These are phyloP conservation scores for Pterocarpus macrocarpus DNA, from an alignment of 306 rosid species.

Conservation along the genomic window DNA sequence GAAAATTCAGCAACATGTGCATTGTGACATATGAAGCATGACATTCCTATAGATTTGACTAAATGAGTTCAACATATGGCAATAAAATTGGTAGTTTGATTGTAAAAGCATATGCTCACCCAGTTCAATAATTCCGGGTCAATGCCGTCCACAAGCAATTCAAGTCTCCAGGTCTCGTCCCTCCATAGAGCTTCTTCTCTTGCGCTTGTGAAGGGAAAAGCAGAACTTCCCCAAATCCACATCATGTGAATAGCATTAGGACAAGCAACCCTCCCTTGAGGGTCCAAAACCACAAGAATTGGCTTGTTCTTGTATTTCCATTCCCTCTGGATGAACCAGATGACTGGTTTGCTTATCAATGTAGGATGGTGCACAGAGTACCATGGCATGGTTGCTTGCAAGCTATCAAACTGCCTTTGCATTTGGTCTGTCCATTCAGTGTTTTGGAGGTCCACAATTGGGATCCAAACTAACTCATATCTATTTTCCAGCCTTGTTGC, in stretches of 20 bases:
- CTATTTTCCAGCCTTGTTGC: constrained; percentile 48
- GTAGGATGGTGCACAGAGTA: constrained; percentile 63
- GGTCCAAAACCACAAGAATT: constrained; percentile 71
- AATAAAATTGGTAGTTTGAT: too few species aligned
- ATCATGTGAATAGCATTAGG: constrained; percentile 84
- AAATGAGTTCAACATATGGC: too few species aligned
- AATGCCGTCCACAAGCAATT: constrained; percentile 65
- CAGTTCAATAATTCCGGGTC: constrained; percentile 61
- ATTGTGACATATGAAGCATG: background rate
- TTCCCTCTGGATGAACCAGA: constrained; percentile 56
- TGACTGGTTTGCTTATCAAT: constrained; percentile 58
- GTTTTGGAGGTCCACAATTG: constrained; percentile 54
- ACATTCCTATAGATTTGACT: background rate
- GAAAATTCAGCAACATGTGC: too few species aligned
- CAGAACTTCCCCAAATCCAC: constrained; percentile 79
- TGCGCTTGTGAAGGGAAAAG: constrained; percentile 70
- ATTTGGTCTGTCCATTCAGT: constrained; percentile 48
- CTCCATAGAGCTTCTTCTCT: constrained; percentile 73
- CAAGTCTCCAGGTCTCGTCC: constrained; percentile 73
- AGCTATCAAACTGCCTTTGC: constrained; percentile 51
- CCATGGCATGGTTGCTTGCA: constrained; percentile 64
- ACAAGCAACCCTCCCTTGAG: constrained; percentile 67
- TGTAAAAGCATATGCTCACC: constrained; percentile 52
- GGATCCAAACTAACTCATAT: constrained; percentile 73
- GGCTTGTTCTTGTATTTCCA: constrained; percentile 74